phyloP scores from a whole-genome alignment of 257 asterid genomes.

The Salvia splendens region DNA sequence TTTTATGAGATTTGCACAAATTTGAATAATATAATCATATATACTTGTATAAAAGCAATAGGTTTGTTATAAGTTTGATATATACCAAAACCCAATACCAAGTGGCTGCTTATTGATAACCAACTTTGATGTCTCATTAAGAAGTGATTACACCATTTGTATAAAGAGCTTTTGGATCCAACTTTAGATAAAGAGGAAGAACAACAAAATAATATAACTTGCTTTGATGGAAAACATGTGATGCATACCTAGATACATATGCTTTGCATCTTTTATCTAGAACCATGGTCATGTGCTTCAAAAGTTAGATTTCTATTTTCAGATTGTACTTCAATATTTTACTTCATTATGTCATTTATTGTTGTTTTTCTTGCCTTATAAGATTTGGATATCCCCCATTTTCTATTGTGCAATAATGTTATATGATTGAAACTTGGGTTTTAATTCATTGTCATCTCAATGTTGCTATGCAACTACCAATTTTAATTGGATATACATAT shows the following conservation, averaged over 20 bases:
- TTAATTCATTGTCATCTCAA: conserved; percentile 17
- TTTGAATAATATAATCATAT: too few species aligned
- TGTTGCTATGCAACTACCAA: too few species aligned
- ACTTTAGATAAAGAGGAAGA: conserved; percentile 17
- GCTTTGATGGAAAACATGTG: conserved; percentile 33
- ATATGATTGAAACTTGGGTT: conserved; percentile 33
- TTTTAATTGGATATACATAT: too few species aligned
- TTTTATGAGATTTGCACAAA: too few species aligned
- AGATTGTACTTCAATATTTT: background rate
- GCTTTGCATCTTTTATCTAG: conserved; percentile 16
- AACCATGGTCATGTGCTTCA: conserved; percentile 18
- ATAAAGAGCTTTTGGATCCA: conserved; percentile 16
- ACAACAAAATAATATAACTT: background rate
- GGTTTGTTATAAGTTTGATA: too few species aligned
- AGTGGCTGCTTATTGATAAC: background rate
- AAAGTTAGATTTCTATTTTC: conserved; percentile 8
- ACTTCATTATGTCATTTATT: background rate
- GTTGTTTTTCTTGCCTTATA: conserved; percentile 30
- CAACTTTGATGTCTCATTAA: conserved; percentile 27
- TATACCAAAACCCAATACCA: too few species aligned
- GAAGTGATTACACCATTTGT: conserved; percentile 20
- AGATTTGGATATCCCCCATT: conserved; percentile 11
- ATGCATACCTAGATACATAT: conserved; percentile 1
- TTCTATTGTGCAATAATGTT: background rate
- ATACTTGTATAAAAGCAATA: too few species aligned